phyloP scores from a whole-genome alignment of 495 filamentous ascomycete species.

The Aspergillus panamensis region DNA sequence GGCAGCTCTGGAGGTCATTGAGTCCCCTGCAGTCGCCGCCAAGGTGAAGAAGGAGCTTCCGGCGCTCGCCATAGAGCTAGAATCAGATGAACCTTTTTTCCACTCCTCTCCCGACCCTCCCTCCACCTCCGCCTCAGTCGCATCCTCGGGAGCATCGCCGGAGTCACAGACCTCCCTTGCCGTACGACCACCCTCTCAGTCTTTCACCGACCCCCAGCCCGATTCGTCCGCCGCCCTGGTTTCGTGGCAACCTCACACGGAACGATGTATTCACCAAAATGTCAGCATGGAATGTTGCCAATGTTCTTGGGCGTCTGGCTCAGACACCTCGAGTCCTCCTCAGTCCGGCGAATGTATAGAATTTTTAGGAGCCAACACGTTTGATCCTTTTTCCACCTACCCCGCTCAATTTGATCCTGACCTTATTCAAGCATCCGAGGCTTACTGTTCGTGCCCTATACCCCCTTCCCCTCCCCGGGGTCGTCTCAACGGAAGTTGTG shows the following conservation, averaged over 20 bases:
- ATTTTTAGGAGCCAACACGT: constrained; percentile 18
- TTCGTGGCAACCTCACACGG: neutral
- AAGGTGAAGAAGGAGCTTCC: neutral
- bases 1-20: neutral
- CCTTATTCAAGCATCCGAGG: constrained; percentile 5
- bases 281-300: neutral
- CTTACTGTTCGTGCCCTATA: constrained; percentile 11
- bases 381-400: constrained; percentile 37
- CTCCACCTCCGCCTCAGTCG: neutral
- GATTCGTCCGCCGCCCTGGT: neutral
- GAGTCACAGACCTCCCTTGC: neutral
- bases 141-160: neutral
- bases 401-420: constrained; percentile 25
- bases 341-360: constrained; percentile 23
- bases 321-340: constrained; percentile 9
- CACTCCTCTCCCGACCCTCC: neutral
- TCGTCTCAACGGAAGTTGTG: neutral
- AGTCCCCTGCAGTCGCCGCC: neutral
- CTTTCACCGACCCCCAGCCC: neutral
- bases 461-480: neutral
- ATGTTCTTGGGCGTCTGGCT: neutral
- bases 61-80: neutral
- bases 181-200: neutral
- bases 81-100: neutral
- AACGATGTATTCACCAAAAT: neutral